Evolutionary conservation across 495 filamentous ascomycete species (phyloP).

Genomic region (Sphaerosporella brunnea): DNA sequence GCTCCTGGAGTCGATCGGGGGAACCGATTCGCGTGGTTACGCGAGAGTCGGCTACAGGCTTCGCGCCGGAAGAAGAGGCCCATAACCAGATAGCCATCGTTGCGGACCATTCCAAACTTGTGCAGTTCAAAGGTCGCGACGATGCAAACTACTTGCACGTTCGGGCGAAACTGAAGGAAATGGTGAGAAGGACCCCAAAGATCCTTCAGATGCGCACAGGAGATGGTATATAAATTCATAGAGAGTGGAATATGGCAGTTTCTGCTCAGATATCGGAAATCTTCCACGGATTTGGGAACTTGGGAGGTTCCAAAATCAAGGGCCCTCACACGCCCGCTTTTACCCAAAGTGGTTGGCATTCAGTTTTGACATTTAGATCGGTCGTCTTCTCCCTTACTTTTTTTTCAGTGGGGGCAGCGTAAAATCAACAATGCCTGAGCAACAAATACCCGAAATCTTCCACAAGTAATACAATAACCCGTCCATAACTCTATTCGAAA

Average conservation of each 20-base stretch:
- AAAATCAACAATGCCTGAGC: too few relatives aligned
- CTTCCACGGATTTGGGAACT: too few relatives aligned
- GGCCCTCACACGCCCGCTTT: too few relatives aligned
- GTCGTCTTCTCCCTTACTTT: too few relatives aligned
- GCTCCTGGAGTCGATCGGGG: background rate
- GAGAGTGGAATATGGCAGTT: background rate
- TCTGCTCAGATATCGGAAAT: too few relatives aligned
- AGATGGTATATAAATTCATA: background rate
- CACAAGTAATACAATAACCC: too few relatives aligned
- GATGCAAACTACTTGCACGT: background rate
- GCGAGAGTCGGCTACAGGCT: background rate
- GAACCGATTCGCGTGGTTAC: background rate
- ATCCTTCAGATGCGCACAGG: background rate
- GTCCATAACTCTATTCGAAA: too few relatives aligned
- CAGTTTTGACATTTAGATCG: too few relatives aligned
- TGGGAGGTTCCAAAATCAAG: too few relatives aligned
- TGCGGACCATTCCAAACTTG: background rate
- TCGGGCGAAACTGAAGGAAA: background rate
- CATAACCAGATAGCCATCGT: conserved; percentile 1
- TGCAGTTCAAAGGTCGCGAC: background rate
- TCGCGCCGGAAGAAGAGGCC: background rate
- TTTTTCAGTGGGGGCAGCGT: too few relatives aligned
- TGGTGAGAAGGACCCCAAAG: background rate
- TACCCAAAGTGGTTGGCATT: too few relatives aligned
- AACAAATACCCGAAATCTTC: too few relatives aligned